Conservation (phyloP, 805 yeast species). For the Candida pseudofarinosa region DNA sequence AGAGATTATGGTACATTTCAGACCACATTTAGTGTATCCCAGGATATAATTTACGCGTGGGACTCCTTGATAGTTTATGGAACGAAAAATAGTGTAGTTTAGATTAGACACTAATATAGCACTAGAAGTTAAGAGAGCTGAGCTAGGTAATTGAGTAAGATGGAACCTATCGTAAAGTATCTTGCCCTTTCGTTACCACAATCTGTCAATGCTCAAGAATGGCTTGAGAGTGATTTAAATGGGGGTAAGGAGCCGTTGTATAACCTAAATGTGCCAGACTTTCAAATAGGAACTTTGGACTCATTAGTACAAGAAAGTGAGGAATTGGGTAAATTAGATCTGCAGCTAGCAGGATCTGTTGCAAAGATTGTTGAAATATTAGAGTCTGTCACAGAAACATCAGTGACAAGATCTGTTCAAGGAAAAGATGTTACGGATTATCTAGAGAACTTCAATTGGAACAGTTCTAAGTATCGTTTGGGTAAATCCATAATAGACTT, state of each 20-base stretch:
- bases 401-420: conserved; percentile 32
- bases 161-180: conserved; percentile 40
- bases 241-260: conserved; percentile 58
- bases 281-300: conserved; percentile 93
- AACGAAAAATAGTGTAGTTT: not conserved
- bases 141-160: conserved; percentile 7
- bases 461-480: conserved; percentile 75
- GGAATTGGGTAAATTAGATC: conserved; percentile 78
- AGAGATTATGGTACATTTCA: not conserved
- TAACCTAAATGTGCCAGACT: conserved; percentile 66
- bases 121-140: conserved; percentile 2
- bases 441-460: conserved; percentile 80
- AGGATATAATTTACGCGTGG: not conserved
- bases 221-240: conserved; percentile 54
- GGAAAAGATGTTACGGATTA: conserved; percentile 54
- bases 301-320: conserved; percentile 87
- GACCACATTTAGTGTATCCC: not conserved
- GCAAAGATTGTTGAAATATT: conserved; percentile 75
- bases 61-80: not conserved
- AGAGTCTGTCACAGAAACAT: conserved; percentile 31
- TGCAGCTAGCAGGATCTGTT: conserved; percentile 67
- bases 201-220: conserved; percentile 42
- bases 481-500: conserved; percentile 81
- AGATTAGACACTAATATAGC: not conserved
- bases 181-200: conserved; percentile 59